Conservation (phyloP, 495 filamentous ascomycete species). For the Pyronema domesticum region DNA sequence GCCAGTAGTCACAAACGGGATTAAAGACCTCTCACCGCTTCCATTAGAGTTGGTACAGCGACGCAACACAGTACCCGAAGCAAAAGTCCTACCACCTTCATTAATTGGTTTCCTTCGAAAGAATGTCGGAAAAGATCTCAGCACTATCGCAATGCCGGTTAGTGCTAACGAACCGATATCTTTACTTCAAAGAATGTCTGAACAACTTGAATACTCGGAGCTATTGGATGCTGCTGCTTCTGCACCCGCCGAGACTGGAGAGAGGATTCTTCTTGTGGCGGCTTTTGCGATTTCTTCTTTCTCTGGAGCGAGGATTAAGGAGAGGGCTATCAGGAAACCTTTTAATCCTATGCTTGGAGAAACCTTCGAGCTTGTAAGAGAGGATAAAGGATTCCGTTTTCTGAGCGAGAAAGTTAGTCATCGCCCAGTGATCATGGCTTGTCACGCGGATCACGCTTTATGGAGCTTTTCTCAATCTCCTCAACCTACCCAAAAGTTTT, state of each 20-base stretch:
- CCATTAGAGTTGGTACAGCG: conserved; percentile 50
- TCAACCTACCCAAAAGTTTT: conserved; percentile 86
- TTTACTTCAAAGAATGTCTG: conserved; percentile 66
- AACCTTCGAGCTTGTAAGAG: conserved; percentile 80
- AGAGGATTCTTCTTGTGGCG: conserved; percentile 65
- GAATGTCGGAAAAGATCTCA: conserved; percentile 94
- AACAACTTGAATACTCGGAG: conserved; percentile 73
- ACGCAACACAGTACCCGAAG: conserved; percentile 49
- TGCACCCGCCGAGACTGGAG: conserved; percentile 36
- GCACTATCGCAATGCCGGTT: conserved; percentile 91
- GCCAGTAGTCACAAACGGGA: neutral
- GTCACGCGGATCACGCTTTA: conserved; percentile 65
- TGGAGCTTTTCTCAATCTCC: conserved; percentile 82
- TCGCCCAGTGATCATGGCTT: conserved; percentile 77
- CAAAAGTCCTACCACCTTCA: conserved; percentile 66
- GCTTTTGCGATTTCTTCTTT: conserved; percentile 80
- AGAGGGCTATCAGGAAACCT: conserved; percentile 86
- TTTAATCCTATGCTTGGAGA: conserved; percentile 97
- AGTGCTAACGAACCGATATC: conserved; percentile 89
- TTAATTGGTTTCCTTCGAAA: conserved; percentile 88
- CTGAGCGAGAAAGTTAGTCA: conserved; percentile 86
- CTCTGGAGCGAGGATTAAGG: conserved; percentile 60
- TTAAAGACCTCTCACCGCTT: conserved; percentile 43
- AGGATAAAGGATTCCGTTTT: conserved; percentile 70
- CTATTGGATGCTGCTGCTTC: conserved; percentile 59